These are phyloP conservation scores for Sporodiniella umbellata DNA, from an alignment of 371 early-diverging fungal species.

Conservation along the genomic window DNA sequence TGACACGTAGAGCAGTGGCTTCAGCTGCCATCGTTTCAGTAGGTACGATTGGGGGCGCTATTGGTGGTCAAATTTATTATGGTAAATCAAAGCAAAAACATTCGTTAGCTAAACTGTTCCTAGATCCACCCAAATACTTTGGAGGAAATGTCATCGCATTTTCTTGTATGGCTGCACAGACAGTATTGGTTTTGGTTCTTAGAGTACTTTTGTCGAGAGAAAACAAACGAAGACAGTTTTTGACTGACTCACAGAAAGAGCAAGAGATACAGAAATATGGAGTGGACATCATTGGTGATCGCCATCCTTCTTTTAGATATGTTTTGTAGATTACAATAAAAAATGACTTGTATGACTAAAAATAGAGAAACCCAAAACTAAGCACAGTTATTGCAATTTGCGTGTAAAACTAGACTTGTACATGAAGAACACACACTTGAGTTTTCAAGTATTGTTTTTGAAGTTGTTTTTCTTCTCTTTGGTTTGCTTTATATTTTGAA, in stretches of 20 bases:
- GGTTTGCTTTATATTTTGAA: no score
- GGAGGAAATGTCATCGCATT: constrained; percentile 28
- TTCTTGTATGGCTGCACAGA: constrained; percentile 26
- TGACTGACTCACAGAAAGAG: constrained; percentile 13
- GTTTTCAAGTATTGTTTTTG: no score
- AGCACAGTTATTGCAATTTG: no score
- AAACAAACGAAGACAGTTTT: constrained; percentile 10
- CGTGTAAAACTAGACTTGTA: no score
- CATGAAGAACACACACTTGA: no score
- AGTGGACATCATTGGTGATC: constrained; percentile 17
- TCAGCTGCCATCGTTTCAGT: constrained; percentile 35
- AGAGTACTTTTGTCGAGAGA: constrained; percentile 10
- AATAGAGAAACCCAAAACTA: no score
- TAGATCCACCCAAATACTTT: constrained; percentile 26
- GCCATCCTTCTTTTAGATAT: constrained; percentile 23
- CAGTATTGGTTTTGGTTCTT: constrained; percentile 16
- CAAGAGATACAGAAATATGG: constrained; percentile 12
- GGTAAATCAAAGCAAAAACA: constrained; percentile 9
- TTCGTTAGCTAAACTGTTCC: neutral
- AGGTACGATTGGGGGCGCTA: constrained; percentile 36
- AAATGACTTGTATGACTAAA: no score
- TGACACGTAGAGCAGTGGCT: constrained; percentile 37
- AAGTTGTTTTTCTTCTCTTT: no score
- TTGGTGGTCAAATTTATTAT: constrained; percentile 39
- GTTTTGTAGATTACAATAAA: constrained; percentile 16